Evolutionary conservation across 768 basidiomycete species (phyloP), one percentile per base, ranked within the genome.

Genomic region (Lactarius quietus): DNA sequence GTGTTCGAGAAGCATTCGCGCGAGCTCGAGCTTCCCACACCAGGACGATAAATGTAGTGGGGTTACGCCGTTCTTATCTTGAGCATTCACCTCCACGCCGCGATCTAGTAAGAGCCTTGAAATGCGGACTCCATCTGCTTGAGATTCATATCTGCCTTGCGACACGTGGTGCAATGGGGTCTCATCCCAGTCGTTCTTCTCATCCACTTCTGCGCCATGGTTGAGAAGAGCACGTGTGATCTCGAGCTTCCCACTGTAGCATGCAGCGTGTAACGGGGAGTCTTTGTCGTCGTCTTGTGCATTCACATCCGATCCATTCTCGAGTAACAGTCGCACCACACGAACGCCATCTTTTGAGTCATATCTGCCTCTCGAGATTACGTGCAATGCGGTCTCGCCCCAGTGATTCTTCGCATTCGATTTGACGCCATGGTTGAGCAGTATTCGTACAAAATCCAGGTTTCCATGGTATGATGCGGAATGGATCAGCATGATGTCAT

Each of bases 251-350:
- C 41, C 20, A 8, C 15, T 0, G 3, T 0, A 43, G 0, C 8
- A 43, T 10, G 41, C 41, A 20, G 1, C 0, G 20, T 43, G 41
- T 4, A 43, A 43, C 3, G 41, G 41, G 20, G 41, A 20, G 2
- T 0, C 8, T 1, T 3, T 18, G 1, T 43, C 0, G 20, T 43
- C 20, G 20, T 3, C 1, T 43, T 3, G 20, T 20, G 1, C 0
- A 20, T 43, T 43, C 0, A 43, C 3, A 10, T 43, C 43, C 9
- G 1, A 20, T 8, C 43, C 43, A n/a, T 15, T 20, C 43, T 43
- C 43, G 20, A 43, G 20, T 10, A 43, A n/a, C 10, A 43, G 20
- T 0, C 2, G 43, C n/a, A 20, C 43, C 20, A 43, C 9, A 12
- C 43, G 8, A n/a, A 43, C n/a, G 43, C 0, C n/a, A 1, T 23